Evolutionary conservation across 2,329 filamentous ascomycete genomes (phyloP), one percentile per base, ranked within the genome.

Genomic region (Biscogniauxia sp.): DNA sequence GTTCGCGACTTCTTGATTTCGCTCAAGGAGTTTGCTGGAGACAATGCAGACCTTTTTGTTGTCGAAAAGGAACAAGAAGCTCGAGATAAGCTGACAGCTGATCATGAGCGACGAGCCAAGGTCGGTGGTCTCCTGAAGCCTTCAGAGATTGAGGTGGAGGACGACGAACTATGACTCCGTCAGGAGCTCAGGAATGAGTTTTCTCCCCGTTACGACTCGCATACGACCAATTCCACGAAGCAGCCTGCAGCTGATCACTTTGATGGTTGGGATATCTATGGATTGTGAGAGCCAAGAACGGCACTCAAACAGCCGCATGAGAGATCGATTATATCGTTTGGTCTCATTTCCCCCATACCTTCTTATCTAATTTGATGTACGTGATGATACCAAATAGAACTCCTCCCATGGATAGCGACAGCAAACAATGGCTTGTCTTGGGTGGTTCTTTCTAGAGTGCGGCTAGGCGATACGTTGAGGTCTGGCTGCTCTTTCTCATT

Each of bases 1-100:
- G 82, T 99, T 56, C 92, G 95, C 67, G 95, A 99, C 78, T 99
- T 99, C 85, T 80, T 99, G 68, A 96, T 99, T 70, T 96, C 93
- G 20, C 82, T 99, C 68, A 97, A 97, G 79, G 96, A 99, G 77
- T 99, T 98, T 65, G 88, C 92, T 0, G 95, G 92, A 56, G 95
- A 99, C 77, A 97, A 98, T 70, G 87, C 94, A 0, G 95, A 99
- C 73, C 84, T 99, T 9, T 99, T 90, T 77, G 88, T 91, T 3
- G 93, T 97, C 61, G 95, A 99, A 76, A 93, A 96, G 76, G 95
- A 99, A 77, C 90, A 96, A 76, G 92, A 93, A 65, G 89, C 94
- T 63, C 88, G 87, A 66, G 91, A 94, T 69, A 91, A 91, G 53
- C 92, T 93, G 75, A 88, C 90, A 54, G 91, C 92, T 20, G 96